Evolutionary conservation across 2,329 filamentous ascomycete genomes (phyloP), one percentile per base, ranked within the genome.

Genomic region (Aureobasidium sp.): DNA sequence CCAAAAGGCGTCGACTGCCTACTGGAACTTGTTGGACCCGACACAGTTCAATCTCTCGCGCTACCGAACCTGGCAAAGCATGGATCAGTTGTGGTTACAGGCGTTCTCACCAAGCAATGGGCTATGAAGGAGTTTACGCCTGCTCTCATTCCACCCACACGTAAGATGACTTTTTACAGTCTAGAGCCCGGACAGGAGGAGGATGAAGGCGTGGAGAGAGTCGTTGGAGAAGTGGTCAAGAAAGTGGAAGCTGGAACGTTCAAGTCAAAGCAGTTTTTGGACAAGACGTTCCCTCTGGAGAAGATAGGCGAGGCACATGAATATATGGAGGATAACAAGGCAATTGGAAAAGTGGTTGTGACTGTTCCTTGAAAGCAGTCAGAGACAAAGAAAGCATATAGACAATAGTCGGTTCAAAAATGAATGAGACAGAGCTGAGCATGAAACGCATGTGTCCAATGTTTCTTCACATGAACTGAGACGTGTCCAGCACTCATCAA

Each of bases 101-200:
- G 62, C 1, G 59, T 64, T 15, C 29, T 62, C 8, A 52, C 39
- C 25, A 64, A 62, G 39, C 42, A 62, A 20, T 62, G 51, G 52
- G 22, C 51, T 2, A 51, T 59, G 52, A 45, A 52, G 31, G 53
- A 59, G 12, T 62, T 62, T 29, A 45, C 49, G 7, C 49, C 52
- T 11, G 52, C 61, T 15, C 37, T 59, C 20, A 62, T 62, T 5
- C 61, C 61, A 5, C 61, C 61, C 14, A 59, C 61, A 4, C 8
- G 61, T 1, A 62, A 62, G 27, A 53, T 62, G 49, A 53, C 59
- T 11, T 62, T 62, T 14, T 61, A 61, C 47, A 61, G 58, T 27
- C 17, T 61, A n/a, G 39, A 47, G n/a, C 58, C 58, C 3, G 58
- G 58, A 5, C 29, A 52, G 47, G 58, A 61, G 17, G 58, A 61